A percentile compares a stretch with the other conserved stretches of the same genome.
Conservation (phyloP, 441 rosid species). For the Bruguiera hainesii region DNA sequence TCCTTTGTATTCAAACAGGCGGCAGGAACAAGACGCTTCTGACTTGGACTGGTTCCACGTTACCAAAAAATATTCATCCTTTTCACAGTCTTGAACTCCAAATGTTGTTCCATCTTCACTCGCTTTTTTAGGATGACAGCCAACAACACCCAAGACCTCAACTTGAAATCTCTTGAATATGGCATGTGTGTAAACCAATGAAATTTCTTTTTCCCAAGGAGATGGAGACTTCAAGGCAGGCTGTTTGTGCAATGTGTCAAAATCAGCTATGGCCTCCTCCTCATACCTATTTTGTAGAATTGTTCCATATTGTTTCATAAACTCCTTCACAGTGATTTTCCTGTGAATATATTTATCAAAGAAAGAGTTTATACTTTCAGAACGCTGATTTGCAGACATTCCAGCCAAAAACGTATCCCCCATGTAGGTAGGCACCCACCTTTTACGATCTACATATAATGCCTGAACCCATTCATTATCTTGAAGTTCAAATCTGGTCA, state of each 20-base stretch:
- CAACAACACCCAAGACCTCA: slow-evolving; percentile 80
- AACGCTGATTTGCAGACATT: slow-evolving; percentile 60
- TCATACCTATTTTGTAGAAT: slow-evolving; percentile 70
- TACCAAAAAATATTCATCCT: slow-evolving; percentile 55
- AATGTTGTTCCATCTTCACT: slow-evolving; percentile 58
- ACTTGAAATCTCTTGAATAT: slow-evolving; percentile 71
- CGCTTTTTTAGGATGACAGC: slow-evolving; percentile 78
- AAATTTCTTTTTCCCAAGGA: slow-evolving; percentile 79
- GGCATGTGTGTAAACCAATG: slow-evolving; percentile 67
- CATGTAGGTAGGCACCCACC: slow-evolving; percentile 77
- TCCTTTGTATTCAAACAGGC: slow-evolving; percentile 69
- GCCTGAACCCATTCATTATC: slow-evolving; percentile 57
- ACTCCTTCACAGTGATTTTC: slow-evolving; percentile 68
- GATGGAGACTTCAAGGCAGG: slow-evolving; percentile 81
- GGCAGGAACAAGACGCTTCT: slow-evolving; percentile 67
- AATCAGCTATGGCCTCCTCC: slow-evolving; percentile 83
- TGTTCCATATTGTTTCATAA: slow-evolving; percentile 61
- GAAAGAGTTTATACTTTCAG: slow-evolving; percentile 64
- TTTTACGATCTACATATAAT: slow-evolving; percentile 64
- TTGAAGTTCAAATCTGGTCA: slow-evolving; percentile 55
- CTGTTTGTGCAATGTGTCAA: slow-evolving; percentile 71
- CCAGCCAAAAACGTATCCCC: slow-evolving; percentile 63
- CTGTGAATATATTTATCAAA: slow-evolving; percentile 72
- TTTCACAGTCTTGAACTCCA: slow-evolving; percentile 76
- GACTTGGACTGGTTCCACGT: slow-evolving; percentile 64